These are phyloP conservation scores for Allantophomopsis lycopodina DNA, from an alignment of 2,329 filamentous ascomycete species.

Conservation along the genomic window DNA sequence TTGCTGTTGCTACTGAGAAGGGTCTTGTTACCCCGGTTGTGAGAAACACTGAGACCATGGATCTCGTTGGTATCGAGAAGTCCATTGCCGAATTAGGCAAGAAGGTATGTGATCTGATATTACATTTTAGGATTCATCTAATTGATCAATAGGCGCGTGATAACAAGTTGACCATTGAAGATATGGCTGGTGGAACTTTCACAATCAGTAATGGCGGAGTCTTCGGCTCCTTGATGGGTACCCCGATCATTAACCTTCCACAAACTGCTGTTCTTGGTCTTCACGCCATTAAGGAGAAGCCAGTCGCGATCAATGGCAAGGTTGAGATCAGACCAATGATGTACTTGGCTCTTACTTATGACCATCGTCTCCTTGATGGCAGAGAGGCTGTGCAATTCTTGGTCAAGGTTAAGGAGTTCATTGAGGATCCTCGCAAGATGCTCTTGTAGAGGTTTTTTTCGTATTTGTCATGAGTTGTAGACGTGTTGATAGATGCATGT, in stretches of 20 bases:
- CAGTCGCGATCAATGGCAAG: slow-evolving; percentile 83
- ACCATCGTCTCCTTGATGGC: slow-evolving; percentile 89
- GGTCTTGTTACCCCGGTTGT: slow-evolving; percentile 94
- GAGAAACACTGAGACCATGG: slow-evolving; percentile 79
- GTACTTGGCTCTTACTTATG: slow-evolving; percentile 95
- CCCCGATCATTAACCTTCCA: slow-evolving; percentile 94
- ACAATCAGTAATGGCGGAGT: slow-evolving; percentile 97
- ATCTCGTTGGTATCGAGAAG: slow-evolving; percentile 80
- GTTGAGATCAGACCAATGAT: slow-evolving; percentile 98
- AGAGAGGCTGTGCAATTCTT: slow-evolving; percentile 93
- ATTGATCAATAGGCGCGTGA: slow-evolving; percentile 58
- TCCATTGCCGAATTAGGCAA: slow-evolving; percentile 87
- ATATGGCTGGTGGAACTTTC: slow-evolving; percentile 97
- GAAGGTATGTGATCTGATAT: slow-evolving; percentile 47
- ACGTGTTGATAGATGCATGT: too few relatives aligned
- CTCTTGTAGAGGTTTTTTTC: slow-evolving; percentile 33
- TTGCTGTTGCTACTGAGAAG: slow-evolving; percentile 95
- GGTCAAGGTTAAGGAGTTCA: slow-evolving; percentile 94
- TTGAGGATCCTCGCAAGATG: slow-evolving; percentile 92
- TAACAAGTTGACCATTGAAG: slow-evolving; percentile 93
- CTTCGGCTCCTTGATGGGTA: slow-evolving; percentile 94
- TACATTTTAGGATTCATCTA: slow-evolving; percentile 2
- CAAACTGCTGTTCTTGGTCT: slow-evolving; percentile 86
- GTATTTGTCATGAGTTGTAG: too few relatives aligned
- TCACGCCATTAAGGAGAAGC: slow-evolving; percentile 91